Percentiles rank a stretch among this genome's conserved stretches.
These are phyloP conservation scores for Fusarium sambucinum DNA, from an alignment of 2,329 filamentous ascomycete species.

Conservation along the genomic window DNA sequence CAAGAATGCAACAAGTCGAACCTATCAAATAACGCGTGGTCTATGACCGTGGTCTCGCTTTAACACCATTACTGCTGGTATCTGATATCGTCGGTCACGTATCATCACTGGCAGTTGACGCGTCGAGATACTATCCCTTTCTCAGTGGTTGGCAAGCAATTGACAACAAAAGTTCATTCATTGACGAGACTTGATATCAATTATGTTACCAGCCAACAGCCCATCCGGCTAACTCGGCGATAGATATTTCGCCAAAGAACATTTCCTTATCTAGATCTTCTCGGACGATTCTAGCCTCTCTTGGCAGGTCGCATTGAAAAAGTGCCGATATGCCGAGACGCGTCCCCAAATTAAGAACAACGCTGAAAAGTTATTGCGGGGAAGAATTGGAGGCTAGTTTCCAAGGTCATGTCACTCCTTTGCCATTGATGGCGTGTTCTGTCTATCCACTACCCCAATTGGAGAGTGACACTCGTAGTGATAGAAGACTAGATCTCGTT, in stretches of 20 bases:
- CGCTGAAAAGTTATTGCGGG: conserved; percentile 5
- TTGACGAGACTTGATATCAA: neutral
- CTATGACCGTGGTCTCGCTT: neutral
- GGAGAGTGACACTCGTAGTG: neutral
- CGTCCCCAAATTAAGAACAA: neutral
- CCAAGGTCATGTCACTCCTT: conserved; percentile 16
- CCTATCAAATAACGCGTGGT: neutral
- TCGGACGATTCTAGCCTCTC: conserved; percentile 6
- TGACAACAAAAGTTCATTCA: neutral
- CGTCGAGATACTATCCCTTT: neutral
- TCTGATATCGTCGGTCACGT: neutral
- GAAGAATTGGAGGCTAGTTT: neutral
- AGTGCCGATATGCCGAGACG: conserved; percentile 9
- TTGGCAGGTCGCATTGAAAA: conserved; percentile 9
- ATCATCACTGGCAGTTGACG: neutral
- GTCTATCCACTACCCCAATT: neutral
- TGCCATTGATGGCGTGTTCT: conserved; percentile 5
- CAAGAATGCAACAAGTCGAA: neutral
- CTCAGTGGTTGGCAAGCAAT: neutral
- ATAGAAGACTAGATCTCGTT: neutral
- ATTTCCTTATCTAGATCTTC: conserved; percentile 7
- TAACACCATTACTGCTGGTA: neutral
- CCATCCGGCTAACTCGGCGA: conserved; percentile 27
- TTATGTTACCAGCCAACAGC: neutral
- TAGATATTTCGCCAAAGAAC: neutral